Base-by-base conservation (phyloP, 2,329 filamentous ascomycete genomes). In the Sporothrix phasma region DNA sequence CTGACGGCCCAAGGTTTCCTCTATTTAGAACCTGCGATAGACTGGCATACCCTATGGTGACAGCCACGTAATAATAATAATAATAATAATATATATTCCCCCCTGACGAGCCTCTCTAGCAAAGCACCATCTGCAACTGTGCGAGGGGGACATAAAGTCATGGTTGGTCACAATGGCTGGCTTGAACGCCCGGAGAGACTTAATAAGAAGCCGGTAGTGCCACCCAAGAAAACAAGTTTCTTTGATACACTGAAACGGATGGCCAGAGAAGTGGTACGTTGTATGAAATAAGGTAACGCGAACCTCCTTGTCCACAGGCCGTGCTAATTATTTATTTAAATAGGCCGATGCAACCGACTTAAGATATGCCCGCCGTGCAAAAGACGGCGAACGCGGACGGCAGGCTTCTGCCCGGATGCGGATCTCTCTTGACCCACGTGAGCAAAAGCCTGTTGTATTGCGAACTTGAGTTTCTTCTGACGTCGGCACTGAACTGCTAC, bases 371-470 rank as follows among this genome's bases (percentile, higher is more conserved):
- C 73, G 75, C 58, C 73, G 74, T 24, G 65, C 71, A 5, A 73
- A 73, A 45, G 70, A 71, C 1, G 26, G 34, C 26, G 67, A 72
- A 6, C 76, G 73, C 53, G 70, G 72, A 19, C 67, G 69, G 15
- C 66, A 65, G 15, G 47, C 29, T 3, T 66, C 68, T 34, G 69
- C 74, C 15, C 74, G 73, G 15, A 69, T 81, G 3, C 71, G 73
- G 24, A 81, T 84, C 67, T 84, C 82, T 0, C 76, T 85, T 3
- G 74, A 79, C 69, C 75, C 81, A 0, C 79, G 83, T 49, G 82
- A 84, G 72, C 83, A 85, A 69, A n/a, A 81, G 79, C 59, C 76
- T 85, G 8, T 71, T 85, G 7, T 85, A 84, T 71, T 82, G 81
- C 70, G 83, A 86, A 71, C 77, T 85, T 7, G 82, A 84, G 69